Evolutionary conservation across 2,329 filamentous ascomycete genomes (phyloP).

Genomic region (Xylariomycetidae sp.): DNA sequence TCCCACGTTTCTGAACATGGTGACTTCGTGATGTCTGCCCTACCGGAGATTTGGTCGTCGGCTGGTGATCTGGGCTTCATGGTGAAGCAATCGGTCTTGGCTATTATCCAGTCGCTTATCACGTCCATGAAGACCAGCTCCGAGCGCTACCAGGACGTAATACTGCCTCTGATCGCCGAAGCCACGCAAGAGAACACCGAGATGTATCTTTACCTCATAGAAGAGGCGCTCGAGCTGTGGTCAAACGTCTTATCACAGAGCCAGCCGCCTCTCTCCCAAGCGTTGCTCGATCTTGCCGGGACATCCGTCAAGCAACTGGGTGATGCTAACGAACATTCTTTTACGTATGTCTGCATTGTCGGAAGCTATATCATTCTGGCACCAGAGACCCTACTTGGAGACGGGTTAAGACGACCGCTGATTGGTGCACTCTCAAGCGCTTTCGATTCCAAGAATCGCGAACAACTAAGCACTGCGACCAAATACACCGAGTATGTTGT

Average conservation of each 20-base stretch:
- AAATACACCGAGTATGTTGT: slow-evolving; percentile 63
- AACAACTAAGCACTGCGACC: slow-evolving; percentile 54
- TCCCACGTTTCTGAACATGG: slow-evolving; percentile 63
- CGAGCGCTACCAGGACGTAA: slow-evolving; percentile 70
- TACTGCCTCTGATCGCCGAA: slow-evolving; percentile 77
- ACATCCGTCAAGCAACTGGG: slow-evolving; percentile 62
- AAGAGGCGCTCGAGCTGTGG: slow-evolving; percentile 92
- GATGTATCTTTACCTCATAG: slow-evolving; percentile 75
- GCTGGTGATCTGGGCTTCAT: slow-evolving; percentile 78
- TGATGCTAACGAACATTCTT: slow-evolving; percentile 59
- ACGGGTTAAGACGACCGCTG: slow-evolving; percentile 47
- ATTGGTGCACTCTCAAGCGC: slow-evolving; percentile 44
- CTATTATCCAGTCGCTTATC: slow-evolving; percentile 80
- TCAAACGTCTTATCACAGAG: slow-evolving; percentile 66
- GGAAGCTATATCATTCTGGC: slow-evolving; percentile 69
- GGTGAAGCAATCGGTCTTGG: slow-evolving; percentile 89
- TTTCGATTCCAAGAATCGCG: slow-evolving; percentile 50
- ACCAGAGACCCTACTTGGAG: slow-evolving; percentile 59
- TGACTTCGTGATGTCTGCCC: slow-evolving; percentile 73
- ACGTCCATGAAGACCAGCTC: slow-evolving; percentile 77
- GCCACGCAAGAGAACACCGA: slow-evolving; percentile 74
- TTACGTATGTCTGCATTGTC: slow-evolving; percentile 58
- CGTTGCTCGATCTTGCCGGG: slow-evolving; percentile 60
- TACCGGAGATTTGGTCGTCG: slow-evolving; percentile 80
- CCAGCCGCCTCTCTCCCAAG: slow-evolving; percentile 53